Evolutionary conservation across 2,329 filamentous ascomycete genomes (phyloP), one percentile per base, ranked within the genome.

Genomic region (Fusarium nelsonii): DNA sequence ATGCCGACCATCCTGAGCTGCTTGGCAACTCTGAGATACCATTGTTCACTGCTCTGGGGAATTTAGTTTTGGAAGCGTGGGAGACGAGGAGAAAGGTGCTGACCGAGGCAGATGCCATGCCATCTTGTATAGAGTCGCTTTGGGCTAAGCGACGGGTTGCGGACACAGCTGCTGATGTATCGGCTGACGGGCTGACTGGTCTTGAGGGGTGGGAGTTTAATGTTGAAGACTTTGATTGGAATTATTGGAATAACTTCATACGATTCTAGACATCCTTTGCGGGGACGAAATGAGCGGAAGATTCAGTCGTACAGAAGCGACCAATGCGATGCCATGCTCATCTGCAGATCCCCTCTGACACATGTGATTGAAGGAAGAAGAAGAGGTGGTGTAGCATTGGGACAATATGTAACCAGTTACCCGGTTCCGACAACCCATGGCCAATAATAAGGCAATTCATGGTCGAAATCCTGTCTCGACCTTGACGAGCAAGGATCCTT

Each of bases 61-160:
- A 69, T 4, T 10, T 75, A 10, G 56, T 60, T 1, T 16, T 75
- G 8, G 69, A 73, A 6, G 73, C 73, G 0, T 75, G 73, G 73
- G 65, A 74, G n/a, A 46, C 52, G 0, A 46, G 73, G 0, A 57
- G 63, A 12, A 65, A 59, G 15, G 50, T 32, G 11, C n/a, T 68
- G 3, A 30, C 46, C 1, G 50, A 56, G 4, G 16, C 10, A 3
- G 45, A 59, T 3, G 4, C 14, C 2, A 54, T 45, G 0, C 71
- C 69, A 1, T 18, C 32, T 2, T 73, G 68, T 11, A 64, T 74
- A 11, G 59, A 61, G 1, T 4, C 46, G 2, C 58, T 74, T 0
- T 55, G 58, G 46, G 41, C 45, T 3, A 69, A 58, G 34, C 52
- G 44, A 4, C 41, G 40, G 12, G n/a, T 10, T 12, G 49, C 26